Percentiles rank a stretch among this genome's conserved stretches.
These are phyloP conservation scores for Gracilariopsis chorda DNA, from an alignment of 23 red algal species.

Conservation along the genomic window DNA sequence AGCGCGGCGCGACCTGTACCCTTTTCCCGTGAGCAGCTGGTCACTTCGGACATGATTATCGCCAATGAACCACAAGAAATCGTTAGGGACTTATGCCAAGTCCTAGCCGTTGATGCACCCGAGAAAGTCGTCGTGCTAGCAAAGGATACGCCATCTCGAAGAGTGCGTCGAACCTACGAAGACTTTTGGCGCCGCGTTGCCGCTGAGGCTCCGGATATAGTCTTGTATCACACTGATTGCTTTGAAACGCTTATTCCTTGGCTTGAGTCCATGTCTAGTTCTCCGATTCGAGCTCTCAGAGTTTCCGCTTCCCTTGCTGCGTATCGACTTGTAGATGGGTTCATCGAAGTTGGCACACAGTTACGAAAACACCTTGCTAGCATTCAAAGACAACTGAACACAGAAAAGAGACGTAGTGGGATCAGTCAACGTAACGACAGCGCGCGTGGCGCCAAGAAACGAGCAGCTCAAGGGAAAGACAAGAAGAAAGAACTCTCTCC, in stretches of 20 bases:
- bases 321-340: conserved; percentile 62
- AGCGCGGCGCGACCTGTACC: conserved; percentile 9
- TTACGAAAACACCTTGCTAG: conserved; percentile 37
- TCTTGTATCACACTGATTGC: conserved; percentile 71
- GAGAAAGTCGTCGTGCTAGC: background rate
- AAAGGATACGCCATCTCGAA: conserved; percentile 7
- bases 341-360: conserved; percentile 25
- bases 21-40: background rate
- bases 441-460: background rate
- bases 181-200: conserved; percentile 36
- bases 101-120: background rate
- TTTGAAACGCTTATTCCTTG: conserved; percentile 73
- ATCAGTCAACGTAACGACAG: background rate
- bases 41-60: conserved; percentile 38
- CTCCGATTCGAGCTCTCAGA: conserved; percentile 34
- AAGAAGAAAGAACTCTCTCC: conserved; percentile 10
- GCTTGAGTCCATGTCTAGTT: conserved; percentile 47
- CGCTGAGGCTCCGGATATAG: conserved; percentile 31
- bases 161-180: conserved; percentile 30
- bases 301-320: conserved; percentile 62
- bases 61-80: background rate
- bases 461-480: background rate
- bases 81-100: background rate
- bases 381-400: conserved; percentile 41
- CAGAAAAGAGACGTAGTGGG: conserved; percentile 39